A percentile compares a stretch with the other conserved stretches of the same genome.
These are phyloP conservation scores for Talaromyces islandicus DNA, from an alignment of 2,329 filamentous ascomycete species.

Conservation along the genomic window DNA sequence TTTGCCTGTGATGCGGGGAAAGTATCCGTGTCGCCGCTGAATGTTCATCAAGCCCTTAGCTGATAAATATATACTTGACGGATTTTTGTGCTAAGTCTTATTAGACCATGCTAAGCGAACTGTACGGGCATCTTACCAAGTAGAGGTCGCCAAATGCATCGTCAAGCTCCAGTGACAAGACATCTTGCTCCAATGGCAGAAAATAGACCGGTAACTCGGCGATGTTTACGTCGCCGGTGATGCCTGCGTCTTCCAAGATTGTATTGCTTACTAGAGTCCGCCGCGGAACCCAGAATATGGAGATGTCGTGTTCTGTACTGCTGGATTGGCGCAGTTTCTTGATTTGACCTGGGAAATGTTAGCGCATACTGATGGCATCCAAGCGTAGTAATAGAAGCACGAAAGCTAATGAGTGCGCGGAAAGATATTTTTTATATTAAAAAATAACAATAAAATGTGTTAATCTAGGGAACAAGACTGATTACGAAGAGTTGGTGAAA, in stretches of 20 bases:
- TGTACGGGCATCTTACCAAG: constrained; percentile 46
- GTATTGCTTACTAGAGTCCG: constrained; percentile 87
- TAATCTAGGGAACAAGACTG: constrained; percentile 52
- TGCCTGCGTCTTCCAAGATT: constrained; percentile 84
- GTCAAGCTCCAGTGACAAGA: constrained; percentile 84
- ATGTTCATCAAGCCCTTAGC: constrained; percentile 91
- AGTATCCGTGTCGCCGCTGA: constrained; percentile 85
- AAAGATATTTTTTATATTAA: constrained; percentile 5
- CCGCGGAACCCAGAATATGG: constrained; percentile 91
- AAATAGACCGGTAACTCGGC: constrained; percentile 84
- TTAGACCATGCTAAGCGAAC: constrained; percentile 7
- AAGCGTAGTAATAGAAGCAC: constrained; percentile 26
- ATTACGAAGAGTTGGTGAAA: constrained; percentile 48
- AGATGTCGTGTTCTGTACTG: constrained; percentile 89
- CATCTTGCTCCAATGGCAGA: constrained; percentile 82
- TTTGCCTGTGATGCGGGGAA: constrained; percentile 91
- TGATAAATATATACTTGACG: constrained; percentile 80
- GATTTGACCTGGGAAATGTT: constrained; percentile 71
- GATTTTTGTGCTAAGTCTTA: constrained; percentile 64
- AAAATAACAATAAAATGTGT: constrained; percentile 4
- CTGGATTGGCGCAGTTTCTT: constrained; percentile 82
- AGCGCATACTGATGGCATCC: constrained; percentile 54
- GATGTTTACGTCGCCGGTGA: constrained; percentile 86
- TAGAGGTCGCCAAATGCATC: constrained; percentile 84
- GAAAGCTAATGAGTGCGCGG: constrained; percentile 39